These are phyloP conservation scores for Hortiboletus rubellus DNA, from an alignment of 1,284 basidiomycete genomes.

Conservation along the genomic window DNA sequence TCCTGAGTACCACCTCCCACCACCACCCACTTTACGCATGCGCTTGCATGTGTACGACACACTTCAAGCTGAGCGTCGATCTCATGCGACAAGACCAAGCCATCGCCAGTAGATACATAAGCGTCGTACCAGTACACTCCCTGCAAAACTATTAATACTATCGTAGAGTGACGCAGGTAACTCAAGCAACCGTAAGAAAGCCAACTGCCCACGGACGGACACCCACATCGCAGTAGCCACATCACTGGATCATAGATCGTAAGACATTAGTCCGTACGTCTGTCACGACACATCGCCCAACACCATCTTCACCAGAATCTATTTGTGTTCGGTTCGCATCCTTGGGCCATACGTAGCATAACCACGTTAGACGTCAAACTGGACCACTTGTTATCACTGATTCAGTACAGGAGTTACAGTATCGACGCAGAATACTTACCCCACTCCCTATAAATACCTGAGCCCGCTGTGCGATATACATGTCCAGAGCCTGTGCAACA, in stretches of 20 bases:
- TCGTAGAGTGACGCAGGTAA: no score
- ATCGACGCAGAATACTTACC: slow-evolving; percentile 13
- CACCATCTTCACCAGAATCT: slow-evolving; percentile 27
- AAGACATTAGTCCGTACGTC: background rate
- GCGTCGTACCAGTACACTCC: no score
- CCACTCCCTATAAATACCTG: slow-evolving; percentile 49
- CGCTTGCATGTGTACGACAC: no score
- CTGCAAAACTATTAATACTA: no score
- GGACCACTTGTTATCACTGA: slow-evolving; percentile 46
- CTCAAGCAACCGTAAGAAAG: no score
- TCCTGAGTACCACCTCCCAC: no score
- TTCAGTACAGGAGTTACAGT: slow-evolving; percentile 3
- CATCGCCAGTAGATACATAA: no score
- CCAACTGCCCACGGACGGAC: no score
- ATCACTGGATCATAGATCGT: background rate
- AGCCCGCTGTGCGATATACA: slow-evolving; percentile 45
- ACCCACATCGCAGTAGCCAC: background rate
- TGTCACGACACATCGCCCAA: background rate
- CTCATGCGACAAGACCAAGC: no score
- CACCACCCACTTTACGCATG: no score
- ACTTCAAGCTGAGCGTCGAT: no score
- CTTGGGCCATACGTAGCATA: slow-evolving; percentile 46
- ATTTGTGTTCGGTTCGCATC: slow-evolving; percentile 21
- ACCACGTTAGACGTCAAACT: slow-evolving; percentile 55
- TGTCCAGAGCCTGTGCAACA: slow-evolving; percentile 44